Conservation (phyloP, 1,284 basidiomycete species). For the Golubevia sp. region DNA sequence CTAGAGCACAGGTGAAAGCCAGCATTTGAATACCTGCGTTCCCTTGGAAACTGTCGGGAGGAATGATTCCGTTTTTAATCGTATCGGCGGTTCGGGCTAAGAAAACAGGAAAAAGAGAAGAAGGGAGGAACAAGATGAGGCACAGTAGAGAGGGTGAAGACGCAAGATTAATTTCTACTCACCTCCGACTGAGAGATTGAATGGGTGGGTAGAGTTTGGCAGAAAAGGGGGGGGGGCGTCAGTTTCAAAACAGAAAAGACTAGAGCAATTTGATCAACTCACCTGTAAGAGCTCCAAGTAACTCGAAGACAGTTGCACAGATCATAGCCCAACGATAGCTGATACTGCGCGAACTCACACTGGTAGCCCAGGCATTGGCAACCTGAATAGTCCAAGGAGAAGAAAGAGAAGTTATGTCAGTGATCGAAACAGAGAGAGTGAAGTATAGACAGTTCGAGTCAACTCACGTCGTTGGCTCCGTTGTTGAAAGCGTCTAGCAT, state of each 20-base stretch:
- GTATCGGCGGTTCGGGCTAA: constrained; percentile 63
- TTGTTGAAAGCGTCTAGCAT: constrained; percentile 65
- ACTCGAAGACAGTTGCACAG: constrained; percentile 64
- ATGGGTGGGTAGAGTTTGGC: too few species aligned
- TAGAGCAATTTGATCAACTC: too few species aligned
- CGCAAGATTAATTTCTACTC: too few species aligned
- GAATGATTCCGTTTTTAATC: constrained; percentile 65
- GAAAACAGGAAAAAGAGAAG: too few species aligned
- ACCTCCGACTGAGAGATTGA: too few species aligned
- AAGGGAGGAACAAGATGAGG: too few species aligned
- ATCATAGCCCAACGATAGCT: constrained; percentile 64
- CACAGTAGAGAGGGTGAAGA: too few species aligned
- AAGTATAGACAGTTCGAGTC: not conserved
- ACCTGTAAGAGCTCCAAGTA: constrained; percentile 64
- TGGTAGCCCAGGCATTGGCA: constrained; percentile 65
- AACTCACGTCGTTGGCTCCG: constrained; percentile 63
- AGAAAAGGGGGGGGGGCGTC: too few species aligned
- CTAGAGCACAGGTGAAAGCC: constrained; percentile 63
- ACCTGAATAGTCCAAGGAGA: constrained; percentile 28
- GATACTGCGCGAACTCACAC: constrained; percentile 64
- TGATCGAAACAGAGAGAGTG: not conserved
- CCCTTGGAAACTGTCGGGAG: constrained; percentile 56
- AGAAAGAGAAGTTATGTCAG: not conserved
- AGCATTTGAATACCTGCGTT: constrained; percentile 65
- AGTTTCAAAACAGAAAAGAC: too few species aligned